Base-by-base conservation (phyloP, 805 yeast species). In the Candida corydali region DNA sequence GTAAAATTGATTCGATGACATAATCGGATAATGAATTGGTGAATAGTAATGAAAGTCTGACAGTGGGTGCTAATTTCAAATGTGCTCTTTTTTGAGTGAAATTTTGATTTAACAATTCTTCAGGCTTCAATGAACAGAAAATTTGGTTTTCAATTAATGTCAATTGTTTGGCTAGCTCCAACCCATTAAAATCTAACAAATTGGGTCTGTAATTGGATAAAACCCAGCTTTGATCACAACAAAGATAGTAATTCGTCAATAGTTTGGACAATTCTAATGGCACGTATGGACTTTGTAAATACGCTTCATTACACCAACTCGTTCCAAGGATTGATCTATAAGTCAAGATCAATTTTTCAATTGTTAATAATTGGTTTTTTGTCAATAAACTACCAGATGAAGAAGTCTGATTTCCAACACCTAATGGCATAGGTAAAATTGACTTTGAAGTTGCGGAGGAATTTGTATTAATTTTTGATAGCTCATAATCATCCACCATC, bases 81-180 rank as follows among this genome's bases (percentile, higher is more conserved):
- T 75, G 74, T 1, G 80, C 70, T 41, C 78, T 75, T 45, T 78
- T 77, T 10, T 78, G 68, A 2, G 82, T 67, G 52, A 72, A 80
- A 49, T 79, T 82, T 36, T 75, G 80, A 51, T 80, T 78, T 37
- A 83, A 57, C 35, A 85, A 61, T 51, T 85, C 94, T 30, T 73
- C 78, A 2, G 83, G 76, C 47, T 71, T 73, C 37, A 85, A 76
- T 1, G 74, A 59, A 42, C 85, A 66, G 56, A 80, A 84, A 32
- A 85, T 69, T 28, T 69, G 70, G 2, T 84, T 76, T 52, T 85
- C 95, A 42, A 85, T 74, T 14, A 82, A 59, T 0, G 93, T 83
- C 32, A 85, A 61, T 46, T 84, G 93, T 50, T 82, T 84, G 2
- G 93, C 89, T 17, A 82, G 63, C 48, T 84, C 93, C 46, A 82